Evolutionary conservation across 371 early-diverging fungal species (phyloP).

Genomic region (Actinomucor elegans): DNA sequence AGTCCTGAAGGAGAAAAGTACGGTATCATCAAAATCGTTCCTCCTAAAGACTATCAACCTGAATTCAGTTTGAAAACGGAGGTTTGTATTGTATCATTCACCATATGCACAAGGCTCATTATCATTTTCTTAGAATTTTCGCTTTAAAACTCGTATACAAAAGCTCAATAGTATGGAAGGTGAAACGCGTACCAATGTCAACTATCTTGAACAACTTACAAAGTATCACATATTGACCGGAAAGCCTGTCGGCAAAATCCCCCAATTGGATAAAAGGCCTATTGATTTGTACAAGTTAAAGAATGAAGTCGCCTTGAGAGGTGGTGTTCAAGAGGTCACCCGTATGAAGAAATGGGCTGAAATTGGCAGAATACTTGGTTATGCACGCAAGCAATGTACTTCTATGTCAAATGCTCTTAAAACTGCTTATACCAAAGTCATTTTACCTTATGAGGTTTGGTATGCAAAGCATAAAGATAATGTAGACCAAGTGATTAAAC

Average conservation of each 20-base stretch:
- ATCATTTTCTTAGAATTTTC: slow-evolving; percentile 67
- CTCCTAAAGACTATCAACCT: slow-evolving; percentile 84
- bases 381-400: slow-evolving; percentile 76
- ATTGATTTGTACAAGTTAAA: slow-evolving; percentile 85
- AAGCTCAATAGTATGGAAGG: slow-evolving; percentile 92
- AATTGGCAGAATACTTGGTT: slow-evolving; percentile 79
- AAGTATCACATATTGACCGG: slow-evolving; percentile 85
- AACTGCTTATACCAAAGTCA: slow-evolving; percentile 71
- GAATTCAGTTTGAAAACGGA: slow-evolving; percentile 83
- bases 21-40: slow-evolving; percentile 93
- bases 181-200: slow-evolving; percentile 80
- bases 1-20: slow-evolving; percentile 74
- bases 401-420: slow-evolving; percentile 86
- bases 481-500: slow-evolving; percentile 13
- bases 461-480: slow-evolving; percentile 19
- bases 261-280: slow-evolving; percentile 80
- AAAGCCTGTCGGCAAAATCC: slow-evolving; percentile 71
- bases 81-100: slow-evolving; percentile 47
- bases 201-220: slow-evolving; percentile 89
- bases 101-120: neutral
- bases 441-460: slow-evolving; percentile 87
- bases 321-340: slow-evolving; percentile 83
- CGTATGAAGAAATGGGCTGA: slow-evolving; percentile 88
- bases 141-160: slow-evolving; percentile 88
- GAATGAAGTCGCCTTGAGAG: slow-evolving; percentile 78